These are phyloP conservation scores for Plasmodium vivax DNA, from an alignment of 169 alveolate genomes.

Conservation along the genomic window DNA sequence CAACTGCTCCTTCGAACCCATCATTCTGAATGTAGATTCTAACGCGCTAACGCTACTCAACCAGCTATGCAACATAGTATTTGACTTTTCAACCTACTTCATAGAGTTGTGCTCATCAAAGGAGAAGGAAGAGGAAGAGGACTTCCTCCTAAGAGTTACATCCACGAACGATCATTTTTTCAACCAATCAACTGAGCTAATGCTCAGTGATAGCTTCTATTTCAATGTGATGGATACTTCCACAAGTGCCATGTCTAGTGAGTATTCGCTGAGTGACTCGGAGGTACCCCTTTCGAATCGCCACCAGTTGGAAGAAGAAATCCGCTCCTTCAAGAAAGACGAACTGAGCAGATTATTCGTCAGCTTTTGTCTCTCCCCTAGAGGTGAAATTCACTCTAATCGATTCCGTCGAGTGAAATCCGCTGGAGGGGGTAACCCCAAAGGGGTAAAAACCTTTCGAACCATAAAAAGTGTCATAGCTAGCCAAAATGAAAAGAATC, in stretches of 20 bases:
- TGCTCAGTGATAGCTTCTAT: slow-evolving; percentile 33
- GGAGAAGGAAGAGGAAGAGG: slow-evolving; percentile 35
- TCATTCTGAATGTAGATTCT: slow-evolving; percentile 63
- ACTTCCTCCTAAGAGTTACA: not conserved
- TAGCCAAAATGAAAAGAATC: not conserved
- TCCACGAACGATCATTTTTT: not conserved
- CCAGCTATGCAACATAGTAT: slow-evolving; percentile 40
- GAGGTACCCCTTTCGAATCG: not conserved
- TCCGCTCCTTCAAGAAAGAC: not conserved
- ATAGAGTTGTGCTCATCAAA: slow-evolving; percentile 14
- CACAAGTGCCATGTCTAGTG: not conserved
- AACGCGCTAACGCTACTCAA: slow-evolving; percentile 40
- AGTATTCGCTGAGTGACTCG: not conserved
- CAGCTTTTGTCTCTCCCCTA: slow-evolving; percentile 5
- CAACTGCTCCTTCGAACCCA: slow-evolving; percentile 30
- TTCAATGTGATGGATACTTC: slow-evolving; percentile 9
- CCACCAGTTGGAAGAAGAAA: not conserved
- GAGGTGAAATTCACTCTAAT: not conserved
- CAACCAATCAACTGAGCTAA: not conserved
- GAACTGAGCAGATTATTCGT: slow-evolving; percentile 3
- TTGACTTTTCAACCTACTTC: slow-evolving; percentile 40
- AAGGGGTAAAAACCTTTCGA: not conserved
- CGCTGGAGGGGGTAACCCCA: not conserved
- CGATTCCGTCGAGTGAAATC: not conserved
- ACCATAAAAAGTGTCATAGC: not conserved